Evolutionary conservation across 495 filamentous ascomycete genomes (phyloP).

Genomic region (Coniosporium apollinis): DNA sequence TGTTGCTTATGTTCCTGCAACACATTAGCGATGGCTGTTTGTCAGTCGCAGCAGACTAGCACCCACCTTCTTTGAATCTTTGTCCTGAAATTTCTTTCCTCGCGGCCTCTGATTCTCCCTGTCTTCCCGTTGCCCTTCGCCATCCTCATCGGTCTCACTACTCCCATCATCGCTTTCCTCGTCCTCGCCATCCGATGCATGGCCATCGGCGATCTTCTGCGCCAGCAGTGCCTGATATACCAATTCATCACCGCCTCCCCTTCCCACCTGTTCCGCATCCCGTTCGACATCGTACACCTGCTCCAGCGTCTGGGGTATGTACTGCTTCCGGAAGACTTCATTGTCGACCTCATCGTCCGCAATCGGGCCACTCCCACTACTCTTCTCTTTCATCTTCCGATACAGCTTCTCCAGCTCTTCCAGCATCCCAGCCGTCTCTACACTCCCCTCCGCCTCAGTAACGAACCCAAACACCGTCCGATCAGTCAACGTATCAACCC

Average conservation of each 20-base stretch:
- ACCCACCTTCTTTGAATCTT: constrained; percentile 59
- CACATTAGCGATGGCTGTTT: constrained; percentile 8
- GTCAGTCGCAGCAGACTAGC: background rate
- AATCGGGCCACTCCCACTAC: constrained; percentile 22
- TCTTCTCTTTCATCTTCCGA: constrained; percentile 25
- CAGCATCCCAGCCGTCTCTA: constrained; percentile 27
- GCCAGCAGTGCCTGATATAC: constrained; percentile 72
- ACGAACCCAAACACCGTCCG: constrained; percentile 66
- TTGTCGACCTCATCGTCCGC: constrained; percentile 40
- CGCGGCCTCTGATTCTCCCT: constrained; percentile 36
- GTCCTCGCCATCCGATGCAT: constrained; percentile 14
- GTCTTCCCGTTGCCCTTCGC: constrained; percentile 16
- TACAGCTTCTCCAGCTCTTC: constrained; percentile 34
- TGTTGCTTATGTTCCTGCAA: constrained; percentile 60
- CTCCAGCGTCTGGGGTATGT: constrained; percentile 83
- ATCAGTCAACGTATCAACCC: constrained; percentile 62
- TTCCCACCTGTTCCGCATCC: constrained; percentile 59
- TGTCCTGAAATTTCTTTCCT: constrained; percentile 82
- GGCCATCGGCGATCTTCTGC: constrained; percentile 34
- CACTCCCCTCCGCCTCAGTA: constrained; percentile 36
- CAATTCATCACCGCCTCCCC: constrained; percentile 52
- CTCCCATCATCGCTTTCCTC: constrained; percentile 27
- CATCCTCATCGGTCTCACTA: constrained; percentile 25
- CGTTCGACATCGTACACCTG: constrained; percentile 93
- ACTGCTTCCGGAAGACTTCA: constrained; percentile 87